These are phyloP conservation scores for Trametes punicea DNA, from an alignment of 768 basidiomycete species.

Conservation along the genomic window DNA sequence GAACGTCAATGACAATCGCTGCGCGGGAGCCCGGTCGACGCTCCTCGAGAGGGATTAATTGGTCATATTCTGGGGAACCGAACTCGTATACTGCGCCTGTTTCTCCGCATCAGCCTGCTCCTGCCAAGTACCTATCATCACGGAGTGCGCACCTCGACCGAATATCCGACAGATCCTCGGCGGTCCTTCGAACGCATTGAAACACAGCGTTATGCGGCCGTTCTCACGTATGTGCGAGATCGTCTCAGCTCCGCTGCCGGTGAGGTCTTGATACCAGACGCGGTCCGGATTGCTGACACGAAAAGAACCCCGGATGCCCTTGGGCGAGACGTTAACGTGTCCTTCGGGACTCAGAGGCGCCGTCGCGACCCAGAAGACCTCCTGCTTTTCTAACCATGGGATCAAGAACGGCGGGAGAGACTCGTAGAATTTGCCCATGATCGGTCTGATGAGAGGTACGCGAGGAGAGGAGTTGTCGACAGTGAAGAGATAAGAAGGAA, in stretches of 20 bases:
- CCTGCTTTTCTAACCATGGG: constrained; percentile 57
- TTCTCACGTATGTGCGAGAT: constrained; percentile 62
- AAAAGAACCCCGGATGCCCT: constrained; percentile 58
- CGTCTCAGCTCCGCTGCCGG: constrained; percentile 64
- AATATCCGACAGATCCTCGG: constrained; percentile 60
- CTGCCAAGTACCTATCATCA: too few species aligned
- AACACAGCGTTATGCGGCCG: constrained; percentile 57
- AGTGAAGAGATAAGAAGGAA: too few species aligned
- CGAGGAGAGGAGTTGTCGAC: too few species aligned
- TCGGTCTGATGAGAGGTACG: too few species aligned
- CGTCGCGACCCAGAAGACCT: constrained; percentile 71
- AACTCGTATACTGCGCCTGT: constrained; percentile 59
- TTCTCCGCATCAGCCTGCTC: too few species aligned
- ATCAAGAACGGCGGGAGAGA: constrained; percentile 51
- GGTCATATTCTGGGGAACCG: constrained; percentile 58
- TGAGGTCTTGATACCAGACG: constrained; percentile 75
- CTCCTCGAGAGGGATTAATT: constrained; percentile 41
- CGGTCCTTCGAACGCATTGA: constrained; percentile 58
- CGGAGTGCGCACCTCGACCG: constrained; percentile 52
- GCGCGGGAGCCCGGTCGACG: constrained; percentile 58
- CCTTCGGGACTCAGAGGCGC: constrained; percentile 56
- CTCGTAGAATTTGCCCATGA: constrained; percentile 60
- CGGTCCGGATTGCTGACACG: constrained; percentile 51
- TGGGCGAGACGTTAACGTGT: constrained; percentile 67
- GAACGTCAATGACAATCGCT: constrained; percentile 56